Evolutionary conservation across 306 rosid genomes (phyloP).

Genomic region (Corylus americana): DNA sequence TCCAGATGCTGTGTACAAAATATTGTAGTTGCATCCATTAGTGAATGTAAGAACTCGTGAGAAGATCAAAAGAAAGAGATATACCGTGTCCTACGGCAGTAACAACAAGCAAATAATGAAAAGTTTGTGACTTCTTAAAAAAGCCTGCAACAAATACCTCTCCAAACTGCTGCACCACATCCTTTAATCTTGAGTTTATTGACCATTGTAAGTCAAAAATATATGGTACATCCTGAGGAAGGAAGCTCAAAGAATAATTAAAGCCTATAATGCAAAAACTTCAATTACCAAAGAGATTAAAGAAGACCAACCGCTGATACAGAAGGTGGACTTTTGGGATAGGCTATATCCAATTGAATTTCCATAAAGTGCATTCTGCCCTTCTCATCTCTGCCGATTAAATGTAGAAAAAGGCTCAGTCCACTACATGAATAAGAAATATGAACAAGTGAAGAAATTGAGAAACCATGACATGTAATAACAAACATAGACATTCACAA

Average conservation of each 20-base stretch:
- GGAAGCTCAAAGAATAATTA: not conserved
- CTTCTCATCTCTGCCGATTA: slow-evolving; percentile 35
- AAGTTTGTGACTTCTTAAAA: not conserved
- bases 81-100: not conserved
- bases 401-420: not conserved
- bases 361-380: slow-evolving; percentile 30
- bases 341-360: slow-evolving; percentile 33
- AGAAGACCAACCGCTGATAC: slow-evolving; percentile 36
- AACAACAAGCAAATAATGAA: not conserved
- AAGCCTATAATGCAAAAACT: not conserved
- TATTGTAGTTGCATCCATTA: not conserved
- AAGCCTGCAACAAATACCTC: slow-evolving; percentile 26
- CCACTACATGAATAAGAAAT: not conserved
- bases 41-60: not conserved
- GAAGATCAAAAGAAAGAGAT: not conserved
- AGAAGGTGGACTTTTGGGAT: slow-evolving; percentile 39
- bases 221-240: slow-evolving; percentile 32
- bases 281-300: not conserved
- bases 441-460: not conserved
- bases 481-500: not conserved
- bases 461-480: not conserved
- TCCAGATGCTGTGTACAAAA: slow-evolving; percentile 37
- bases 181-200: slow-evolving; percentile 32
- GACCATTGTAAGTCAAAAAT: slow-evolving; percentile 37
- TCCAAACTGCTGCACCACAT: slow-evolving; percentile 37